Conservation (phyloP, 1,139 yeast genomes). For the Magnusiomyces magnusii region DNA sequence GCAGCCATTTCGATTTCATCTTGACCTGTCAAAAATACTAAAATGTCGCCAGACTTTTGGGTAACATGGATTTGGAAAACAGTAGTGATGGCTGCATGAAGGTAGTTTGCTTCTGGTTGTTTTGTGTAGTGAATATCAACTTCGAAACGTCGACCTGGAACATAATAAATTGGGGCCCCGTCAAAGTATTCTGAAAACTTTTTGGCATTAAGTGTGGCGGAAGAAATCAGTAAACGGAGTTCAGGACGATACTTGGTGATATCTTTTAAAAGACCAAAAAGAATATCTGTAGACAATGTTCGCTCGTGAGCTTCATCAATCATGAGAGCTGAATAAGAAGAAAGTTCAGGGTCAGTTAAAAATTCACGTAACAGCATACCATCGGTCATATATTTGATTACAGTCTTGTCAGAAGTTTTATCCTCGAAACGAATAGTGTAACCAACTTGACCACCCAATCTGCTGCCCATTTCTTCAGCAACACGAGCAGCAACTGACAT, state of each 20-base stretch:
- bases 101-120: constrained; percentile 83
- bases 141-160: constrained; percentile 84
- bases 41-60: constrained; percentile 73
- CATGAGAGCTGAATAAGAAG: constrained; percentile 71
- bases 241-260: constrained; percentile 57
- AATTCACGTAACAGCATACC: constrained; percentile 90
- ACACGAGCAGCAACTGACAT: constrained; percentile 89
- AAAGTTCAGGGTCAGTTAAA: constrained; percentile 61
- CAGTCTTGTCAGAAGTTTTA: constrained; percentile 52
- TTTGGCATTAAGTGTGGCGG: constrained; percentile 90
- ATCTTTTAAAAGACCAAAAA: constrained; percentile 74
- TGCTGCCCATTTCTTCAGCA: constrained; percentile 72
- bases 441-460: constrained; percentile 75
- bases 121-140: constrained; percentile 82
- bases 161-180: constrained; percentile 75
- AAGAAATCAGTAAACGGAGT: constrained; percentile 68
- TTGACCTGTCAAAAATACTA: constrained; percentile 88
- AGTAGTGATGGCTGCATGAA: constrained; percentile 82
- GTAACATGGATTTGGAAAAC: constrained; percentile 75
- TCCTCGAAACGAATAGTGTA: constrained; percentile 86
- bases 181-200: constrained; percentile 75
- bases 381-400: constrained; percentile 83
- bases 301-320: constrained; percentile 98
- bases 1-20: constrained; percentile 87
- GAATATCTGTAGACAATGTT: constrained; percentile 85